Percentiles rank a stretch among this genome's conserved stretches.
Conservation (phyloP, 2,329 filamentous ascomycete species). For the Calonectria fujianensis region DNA sequence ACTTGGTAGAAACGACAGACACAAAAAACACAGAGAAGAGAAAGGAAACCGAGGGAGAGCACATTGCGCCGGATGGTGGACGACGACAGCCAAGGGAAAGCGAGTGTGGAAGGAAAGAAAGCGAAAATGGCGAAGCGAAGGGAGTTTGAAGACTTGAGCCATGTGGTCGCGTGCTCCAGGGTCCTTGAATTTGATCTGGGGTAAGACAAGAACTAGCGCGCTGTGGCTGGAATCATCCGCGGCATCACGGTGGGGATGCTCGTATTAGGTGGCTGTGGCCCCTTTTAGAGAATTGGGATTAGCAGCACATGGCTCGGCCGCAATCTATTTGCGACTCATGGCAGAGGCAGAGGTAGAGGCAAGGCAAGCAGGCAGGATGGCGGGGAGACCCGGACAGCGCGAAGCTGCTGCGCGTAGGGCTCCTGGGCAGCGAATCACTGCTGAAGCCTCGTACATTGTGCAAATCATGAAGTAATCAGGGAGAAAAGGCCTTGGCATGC, state of each 20-base stretch:
- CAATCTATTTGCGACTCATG: conserved; percentile 20
- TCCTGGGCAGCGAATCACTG: neutral
- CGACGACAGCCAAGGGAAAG: conserved; percentile 20
- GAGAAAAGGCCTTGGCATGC: neutral
- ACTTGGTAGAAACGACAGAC: conserved; percentile 55
- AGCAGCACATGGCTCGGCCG: neutral
- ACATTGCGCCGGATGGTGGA: conserved; percentile 34
- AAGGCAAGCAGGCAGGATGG: neutral
- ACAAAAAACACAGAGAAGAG: conserved; percentile 56
- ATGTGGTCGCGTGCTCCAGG: conserved; percentile 35
- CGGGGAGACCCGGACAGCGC: neutral
- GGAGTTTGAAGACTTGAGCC: conserved; percentile 32
- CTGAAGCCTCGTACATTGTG: neutral
- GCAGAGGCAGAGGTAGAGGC: neutral
- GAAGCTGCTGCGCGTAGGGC: neutral
- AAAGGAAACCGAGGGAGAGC: conserved; percentile 51
- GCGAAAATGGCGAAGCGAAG: conserved; percentile 24
- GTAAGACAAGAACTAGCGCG: conserved; percentile 32
- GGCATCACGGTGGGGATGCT: conserved; percentile 28
- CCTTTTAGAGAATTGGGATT: conserved; percentile 18
- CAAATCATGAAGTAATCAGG: neutral
- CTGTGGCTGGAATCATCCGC: conserved; percentile 21
- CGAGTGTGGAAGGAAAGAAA: conserved; percentile 24
- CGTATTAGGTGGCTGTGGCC: conserved; percentile 33
- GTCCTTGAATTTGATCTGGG: conserved; percentile 27